A percentile compares a stretch with the other conserved stretches of the same genome.
These are phyloP conservation scores for Artemisia argyi DNA, from an alignment of 129 eudicot genomes.

Conservation along the genomic window DNA sequence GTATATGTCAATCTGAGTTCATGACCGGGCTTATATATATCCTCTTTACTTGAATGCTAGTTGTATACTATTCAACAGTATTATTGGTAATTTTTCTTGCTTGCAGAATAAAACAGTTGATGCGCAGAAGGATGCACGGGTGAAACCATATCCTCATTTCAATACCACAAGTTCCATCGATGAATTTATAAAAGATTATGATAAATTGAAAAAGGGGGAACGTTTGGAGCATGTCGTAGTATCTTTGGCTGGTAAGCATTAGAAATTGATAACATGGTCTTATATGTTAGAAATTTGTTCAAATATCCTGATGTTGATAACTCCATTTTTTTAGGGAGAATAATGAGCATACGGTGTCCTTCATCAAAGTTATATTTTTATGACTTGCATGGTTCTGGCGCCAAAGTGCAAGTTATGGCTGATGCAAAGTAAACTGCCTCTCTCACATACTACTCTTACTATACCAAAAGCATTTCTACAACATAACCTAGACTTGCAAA, in stretches of 20 bases:
- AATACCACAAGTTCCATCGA: slow-evolving; percentile 46
- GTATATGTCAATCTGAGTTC: no score
- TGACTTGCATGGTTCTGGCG: slow-evolving; percentile 85
- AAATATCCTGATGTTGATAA: background rate
- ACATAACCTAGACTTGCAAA: no score
- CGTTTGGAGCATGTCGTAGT: slow-evolving; percentile 73
- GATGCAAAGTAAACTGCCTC: slow-evolving; percentile 73
- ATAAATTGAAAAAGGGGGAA: slow-evolving; percentile 51
- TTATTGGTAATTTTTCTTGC: background rate
- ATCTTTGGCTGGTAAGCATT: slow-evolving; percentile 64
- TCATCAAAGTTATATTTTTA: slow-evolving; percentile 81
- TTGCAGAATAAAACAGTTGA: slow-evolving; percentile 82
- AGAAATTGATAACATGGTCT: background rate
- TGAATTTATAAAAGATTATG: slow-evolving; percentile 62
- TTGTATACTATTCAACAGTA: background rate
- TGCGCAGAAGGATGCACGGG: slow-evolving; percentile 54
- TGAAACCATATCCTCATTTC: slow-evolving; percentile 88
- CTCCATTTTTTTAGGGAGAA: slow-evolving; percentile 47
- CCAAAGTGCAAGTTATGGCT: slow-evolving; percentile 89
- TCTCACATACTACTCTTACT: no score
- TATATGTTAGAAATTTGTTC: background rate
- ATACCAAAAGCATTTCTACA: no score
- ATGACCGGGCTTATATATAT: no score
- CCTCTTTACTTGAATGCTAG: no score
- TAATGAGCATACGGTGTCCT: slow-evolving; percentile 79